Conservation (phyloP, 1,284 basidiomycete genomes). For the Testicularia cyperi region DNA sequence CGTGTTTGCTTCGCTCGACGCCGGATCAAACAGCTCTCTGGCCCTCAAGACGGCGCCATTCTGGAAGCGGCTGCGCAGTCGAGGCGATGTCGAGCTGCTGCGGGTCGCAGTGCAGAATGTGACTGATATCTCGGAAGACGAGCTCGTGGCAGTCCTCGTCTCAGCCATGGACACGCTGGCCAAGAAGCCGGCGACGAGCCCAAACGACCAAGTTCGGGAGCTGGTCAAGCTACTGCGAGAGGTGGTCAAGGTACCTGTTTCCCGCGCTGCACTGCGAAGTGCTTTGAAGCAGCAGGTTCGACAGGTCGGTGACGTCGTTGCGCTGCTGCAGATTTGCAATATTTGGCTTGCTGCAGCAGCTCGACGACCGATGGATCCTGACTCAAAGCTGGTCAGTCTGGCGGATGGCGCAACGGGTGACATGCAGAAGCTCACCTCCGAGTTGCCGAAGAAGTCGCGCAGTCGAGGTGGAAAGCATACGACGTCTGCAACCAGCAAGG, state of each 20-base stretch:
- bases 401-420: too few species aligned
- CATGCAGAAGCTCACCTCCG: too few species aligned
- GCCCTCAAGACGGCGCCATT: neutral
- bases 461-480: too few species aligned
- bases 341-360: conserved; percentile 9
- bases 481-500: conserved; percentile 3
- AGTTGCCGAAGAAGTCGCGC: conserved; percentile 2
- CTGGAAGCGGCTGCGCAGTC: neutral
- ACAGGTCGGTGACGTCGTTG: conserved; percentile 24
- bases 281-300: conserved; percentile 23
- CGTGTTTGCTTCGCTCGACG: neutral
- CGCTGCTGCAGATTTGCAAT: conserved; percentile 31
- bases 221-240: conserved; percentile 10
- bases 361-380: neutral
- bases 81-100: neutral
- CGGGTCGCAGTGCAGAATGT: neutral
- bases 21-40: too few species aligned
- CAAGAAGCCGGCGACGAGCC: neutral
- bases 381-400: neutral
- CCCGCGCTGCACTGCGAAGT: conserved; percentile 23
- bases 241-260: conserved; percentile 16
- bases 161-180: conserved; percentile 2
- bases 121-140: conserved; percentile 18
- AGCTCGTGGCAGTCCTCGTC: conserved; percentile 10
- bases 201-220: neutral